Evolutionary conservation across 306 rosid species (phyloP), one percentile per base, ranked within the genome.

Genomic region (Quillaja saponaria): DNA sequence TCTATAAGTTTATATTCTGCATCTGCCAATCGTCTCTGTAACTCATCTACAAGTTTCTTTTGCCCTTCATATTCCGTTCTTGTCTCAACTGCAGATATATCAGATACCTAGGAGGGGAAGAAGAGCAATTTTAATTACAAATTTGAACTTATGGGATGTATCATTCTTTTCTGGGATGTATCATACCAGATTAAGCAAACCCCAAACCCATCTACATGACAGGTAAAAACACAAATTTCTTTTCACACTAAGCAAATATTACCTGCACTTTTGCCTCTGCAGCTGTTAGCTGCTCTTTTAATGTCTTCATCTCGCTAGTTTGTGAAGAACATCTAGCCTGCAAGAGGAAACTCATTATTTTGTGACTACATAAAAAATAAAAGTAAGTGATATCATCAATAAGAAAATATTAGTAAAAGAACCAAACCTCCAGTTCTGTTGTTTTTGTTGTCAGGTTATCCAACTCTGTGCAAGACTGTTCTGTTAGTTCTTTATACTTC

Each of bases 241-340:
- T 52, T 37, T 57, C 19, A 17, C 60, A 51, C 58, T 6, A n/a
- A 64, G 28, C 58, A 14, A 58, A 48, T 6, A 28, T 79, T 71
- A 92, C 99, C 99, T 89, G 94, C 49, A 89, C 63, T 74, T 82
- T 84, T 55, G 66, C 61, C 69, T 89, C 95, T 15, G 99, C 99
- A 33, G 39, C 66, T 21, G 59, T 13, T 46, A 92, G 80, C 69
- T 76, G 78, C 61, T 81, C 81, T 58, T 81, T 80, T 73, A 92
- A 72, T 64, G 74, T 73, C 67, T 49, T 80, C 72, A 92, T 72
- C 70, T 73, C 77, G 58, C 58, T 67, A 66, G 79, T 82, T 77
- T 89, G 96, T 40, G 77, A 81, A 33, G 72, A 60, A 71, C 95
- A 92, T 62, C 73, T 89, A 50, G 65, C 87, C 99, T 92, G 84